Evolutionary conservation across 1,284 basidiomycete species (phyloP).

Genomic region (Leccinum cinnamomeum): DNA sequence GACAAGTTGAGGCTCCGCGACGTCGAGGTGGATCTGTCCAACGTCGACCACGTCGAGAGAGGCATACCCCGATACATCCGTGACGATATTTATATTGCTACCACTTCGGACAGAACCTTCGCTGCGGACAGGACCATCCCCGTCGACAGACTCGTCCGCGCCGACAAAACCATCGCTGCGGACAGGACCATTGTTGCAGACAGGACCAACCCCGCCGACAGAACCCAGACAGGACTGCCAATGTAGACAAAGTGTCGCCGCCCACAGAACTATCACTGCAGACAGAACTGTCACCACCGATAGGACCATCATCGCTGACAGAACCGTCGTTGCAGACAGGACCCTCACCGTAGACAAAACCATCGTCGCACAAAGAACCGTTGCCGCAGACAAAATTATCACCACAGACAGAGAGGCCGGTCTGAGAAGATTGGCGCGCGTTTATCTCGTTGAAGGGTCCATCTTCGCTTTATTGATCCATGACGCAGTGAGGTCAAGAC

Average conservation of each 20-base stretch:
- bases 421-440: background rate
- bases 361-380: background rate
- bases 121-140: too few relatives aligned
- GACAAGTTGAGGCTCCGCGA: background rate
- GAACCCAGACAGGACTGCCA: too few relatives aligned
- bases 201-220: too few relatives aligned
- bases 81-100: background rate
- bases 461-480: background rate
- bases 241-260: background rate
- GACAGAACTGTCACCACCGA: too few relatives aligned
- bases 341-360: too few relatives aligned
- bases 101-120: background rate
- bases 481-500: background rate
- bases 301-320: too few relatives aligned
- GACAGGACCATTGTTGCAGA: too few relatives aligned
- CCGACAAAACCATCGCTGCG: background rate
- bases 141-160: background rate
- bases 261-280: too few relatives aligned
- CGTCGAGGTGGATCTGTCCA: slow-evolving; percentile 17
- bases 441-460: background rate
- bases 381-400: background rate
- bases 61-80: slow-evolving; percentile 33
- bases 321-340: background rate
- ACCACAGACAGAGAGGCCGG: background rate
- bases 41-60: slow-evolving; percentile 29